These are phyloP conservation scores for Pythium rhizo-oryzae DNA, from an alignment of 352 stramenopile species.

Conservation along the genomic window DNA sequence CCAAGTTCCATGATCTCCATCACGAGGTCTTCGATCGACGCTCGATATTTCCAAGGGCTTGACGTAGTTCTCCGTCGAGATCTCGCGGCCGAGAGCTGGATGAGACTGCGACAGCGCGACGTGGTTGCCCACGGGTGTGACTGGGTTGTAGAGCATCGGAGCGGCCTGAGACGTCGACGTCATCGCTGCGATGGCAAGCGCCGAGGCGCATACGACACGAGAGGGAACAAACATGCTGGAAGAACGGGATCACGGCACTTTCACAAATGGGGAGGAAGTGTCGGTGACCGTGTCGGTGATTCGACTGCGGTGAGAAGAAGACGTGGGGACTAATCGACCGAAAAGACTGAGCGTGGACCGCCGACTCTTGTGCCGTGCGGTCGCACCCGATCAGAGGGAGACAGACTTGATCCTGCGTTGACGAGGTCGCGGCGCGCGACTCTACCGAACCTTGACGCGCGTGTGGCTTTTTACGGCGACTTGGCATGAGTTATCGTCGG, in stretches of 20 bases:
- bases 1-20: constrained; percentile 15
- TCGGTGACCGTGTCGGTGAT: background rate
- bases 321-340: background rate
- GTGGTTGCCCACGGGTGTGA: constrained; percentile 11
- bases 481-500: background rate
- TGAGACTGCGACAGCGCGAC: constrained; percentile 10
- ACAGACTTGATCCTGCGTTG: constrained; percentile 3
- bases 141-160: constrained; percentile 17
- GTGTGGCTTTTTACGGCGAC: background rate
- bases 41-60: constrained; percentile 1
- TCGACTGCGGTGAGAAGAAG: background rate
- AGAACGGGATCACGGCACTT: constrained; percentile 1
- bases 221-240: constrained; percentile 2
- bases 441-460: background rate
- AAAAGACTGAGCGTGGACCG: background rate
- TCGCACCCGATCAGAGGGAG: background rate
- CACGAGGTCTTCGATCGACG: constrained; percentile 20
- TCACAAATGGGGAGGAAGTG: too few species aligned
- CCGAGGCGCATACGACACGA: constrained; percentile 1
- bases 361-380: background rate
- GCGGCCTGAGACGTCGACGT: background rate
- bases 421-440: background rate
- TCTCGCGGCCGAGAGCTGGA: constrained; percentile 14
- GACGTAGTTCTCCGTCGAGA: constrained; percentile 1
- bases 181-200: background rate